Percentiles rank a stretch among this genome's conserved stretches.
Conservation (phyloP, 2,329 filamentous ascomycete genomes). For the Cyanodermella asteris region DNA sequence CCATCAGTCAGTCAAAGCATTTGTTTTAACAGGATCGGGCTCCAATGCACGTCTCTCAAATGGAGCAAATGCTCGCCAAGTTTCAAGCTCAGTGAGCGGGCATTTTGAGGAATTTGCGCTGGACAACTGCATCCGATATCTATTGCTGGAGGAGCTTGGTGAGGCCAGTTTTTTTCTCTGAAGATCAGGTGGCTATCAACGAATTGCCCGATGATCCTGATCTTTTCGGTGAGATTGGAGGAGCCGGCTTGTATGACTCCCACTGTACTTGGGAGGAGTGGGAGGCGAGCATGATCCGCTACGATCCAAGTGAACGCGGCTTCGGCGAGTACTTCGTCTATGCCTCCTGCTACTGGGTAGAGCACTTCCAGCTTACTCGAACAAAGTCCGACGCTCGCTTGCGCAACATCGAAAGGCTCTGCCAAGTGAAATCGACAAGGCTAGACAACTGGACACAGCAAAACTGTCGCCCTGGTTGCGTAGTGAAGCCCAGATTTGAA, state of each 20-base stretch:
- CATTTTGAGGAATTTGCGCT: constrained; percentile 10
- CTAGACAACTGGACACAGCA: constrained; percentile 15
- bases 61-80: constrained; percentile 2
- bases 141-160: constrained; percentile 11
- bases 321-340: constrained; percentile 15
- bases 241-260: constrained; percentile 7
- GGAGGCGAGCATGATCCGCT: constrained; percentile 14
- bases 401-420: constrained; percentile 5
- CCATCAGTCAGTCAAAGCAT: constrained; percentile 10
- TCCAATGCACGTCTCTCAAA: constrained; percentile 1
- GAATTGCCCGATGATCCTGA: constrained; percentile 10
- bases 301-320: constrained; percentile 9
- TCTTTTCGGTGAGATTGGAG: constrained; percentile 11
- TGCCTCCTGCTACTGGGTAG: constrained; percentile 16
- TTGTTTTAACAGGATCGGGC: constrained; percentile 4
- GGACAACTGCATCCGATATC: constrained; percentile 11
- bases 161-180: constrained; percentile 8
- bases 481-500: constrained; percentile 12
- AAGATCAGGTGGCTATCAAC: constrained; percentile 10
- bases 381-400: constrained; percentile 7
- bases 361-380: constrained; percentile 12
- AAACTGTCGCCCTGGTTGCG: constrained; percentile 13
- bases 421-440: constrained; percentile 10
- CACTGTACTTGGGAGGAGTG: constrained; percentile 12
- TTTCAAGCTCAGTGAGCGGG: no score